Percentiles rank a stretch among this genome's conserved stretches.
Conservation (phyloP, 768 basidiomycete genomes). For the Collybiopsis confluens region DNA sequence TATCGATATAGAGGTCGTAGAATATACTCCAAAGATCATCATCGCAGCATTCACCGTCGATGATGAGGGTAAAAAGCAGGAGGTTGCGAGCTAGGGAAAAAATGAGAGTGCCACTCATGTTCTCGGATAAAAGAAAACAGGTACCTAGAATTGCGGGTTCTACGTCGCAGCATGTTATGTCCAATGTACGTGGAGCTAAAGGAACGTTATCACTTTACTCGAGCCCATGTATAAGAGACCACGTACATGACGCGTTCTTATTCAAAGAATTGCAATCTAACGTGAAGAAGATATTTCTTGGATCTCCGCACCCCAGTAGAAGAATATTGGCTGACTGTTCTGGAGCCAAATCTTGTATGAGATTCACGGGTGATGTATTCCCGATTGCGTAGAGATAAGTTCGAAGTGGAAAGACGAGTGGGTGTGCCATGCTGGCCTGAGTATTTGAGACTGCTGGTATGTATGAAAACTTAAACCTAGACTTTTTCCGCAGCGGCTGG, state of each 20-base stretch:
- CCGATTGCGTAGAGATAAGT: slow-evolving; percentile 39
- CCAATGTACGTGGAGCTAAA: slow-evolving; percentile 14
- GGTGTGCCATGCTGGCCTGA: not conserved
- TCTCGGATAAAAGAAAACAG: not conserved
- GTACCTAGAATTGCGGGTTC: slow-evolving; percentile 22
- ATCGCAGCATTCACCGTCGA: slow-evolving; percentile 14
- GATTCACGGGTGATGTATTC: slow-evolving; percentile 41
- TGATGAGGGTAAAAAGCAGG: slow-evolving; percentile 28
- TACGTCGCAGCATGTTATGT: slow-evolving; percentile 35
- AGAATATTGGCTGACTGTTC: slow-evolving; percentile 37
- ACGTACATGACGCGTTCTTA: slow-evolving; percentile 16
- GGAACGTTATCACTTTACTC: no score
- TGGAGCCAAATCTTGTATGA: slow-evolving; percentile 36
- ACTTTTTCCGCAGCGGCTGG: no score
- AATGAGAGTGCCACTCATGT: not conserved
- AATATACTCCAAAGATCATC: slow-evolving; percentile 28
- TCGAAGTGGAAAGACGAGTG: not conserved
- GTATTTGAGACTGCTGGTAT: no score
- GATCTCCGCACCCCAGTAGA: slow-evolving; percentile 45
- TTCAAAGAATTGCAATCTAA: slow-evolving; percentile 13
- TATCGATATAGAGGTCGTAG: slow-evolving; percentile 30
- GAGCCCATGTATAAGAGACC: not conserved
- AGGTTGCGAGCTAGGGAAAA: slow-evolving; percentile 30
- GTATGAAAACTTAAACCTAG: no score
- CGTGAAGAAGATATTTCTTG: slow-evolving; percentile 43